Percentiles rank a stretch among this genome's conserved stretches.
Conservation (phyloP, 116 monocot species). For the Dioscorea cayenensis region DNA sequence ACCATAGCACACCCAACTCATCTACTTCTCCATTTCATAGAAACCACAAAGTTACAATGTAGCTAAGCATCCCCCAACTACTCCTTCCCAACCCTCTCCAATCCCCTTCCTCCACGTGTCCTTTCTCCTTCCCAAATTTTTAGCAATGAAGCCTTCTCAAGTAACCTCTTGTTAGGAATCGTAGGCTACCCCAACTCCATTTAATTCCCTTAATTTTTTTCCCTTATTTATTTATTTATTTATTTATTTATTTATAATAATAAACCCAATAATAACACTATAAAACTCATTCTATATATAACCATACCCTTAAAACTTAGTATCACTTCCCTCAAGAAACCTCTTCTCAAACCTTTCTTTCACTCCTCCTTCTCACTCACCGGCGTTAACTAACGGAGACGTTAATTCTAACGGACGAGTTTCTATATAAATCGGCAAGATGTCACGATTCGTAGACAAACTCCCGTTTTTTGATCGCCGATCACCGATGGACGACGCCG, state of each 20-base stretch:
- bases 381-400: too few species aligned
- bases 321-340: too few species aligned
- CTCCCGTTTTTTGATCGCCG: constrained; percentile 6
- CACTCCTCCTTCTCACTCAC: too few species aligned
- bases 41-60: background rate
- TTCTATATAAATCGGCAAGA: background rate
- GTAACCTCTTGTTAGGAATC: too few species aligned
- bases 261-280: background rate
- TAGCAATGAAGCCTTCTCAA: too few species aligned
- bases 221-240: too few species aligned
- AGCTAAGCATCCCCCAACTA: background rate
- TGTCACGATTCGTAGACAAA: constrained; percentile 10
- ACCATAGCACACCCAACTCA: background rate
- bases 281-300: background rate
- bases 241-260: background rate
- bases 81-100: background rate
- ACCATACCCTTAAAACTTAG: too few species aligned
- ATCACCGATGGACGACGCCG: constrained; percentile 7
- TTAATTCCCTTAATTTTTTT: background rate
- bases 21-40: background rate
- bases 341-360: background rate
- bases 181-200: background rate
- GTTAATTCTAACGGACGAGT: too few species aligned
- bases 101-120: background rate
- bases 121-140: too few species aligned